Evolutionary conservation across 1,139 yeast species (phyloP), one percentile per base, ranked within the genome.

Genomic region (Magnusiomyces suaveolens): DNA sequence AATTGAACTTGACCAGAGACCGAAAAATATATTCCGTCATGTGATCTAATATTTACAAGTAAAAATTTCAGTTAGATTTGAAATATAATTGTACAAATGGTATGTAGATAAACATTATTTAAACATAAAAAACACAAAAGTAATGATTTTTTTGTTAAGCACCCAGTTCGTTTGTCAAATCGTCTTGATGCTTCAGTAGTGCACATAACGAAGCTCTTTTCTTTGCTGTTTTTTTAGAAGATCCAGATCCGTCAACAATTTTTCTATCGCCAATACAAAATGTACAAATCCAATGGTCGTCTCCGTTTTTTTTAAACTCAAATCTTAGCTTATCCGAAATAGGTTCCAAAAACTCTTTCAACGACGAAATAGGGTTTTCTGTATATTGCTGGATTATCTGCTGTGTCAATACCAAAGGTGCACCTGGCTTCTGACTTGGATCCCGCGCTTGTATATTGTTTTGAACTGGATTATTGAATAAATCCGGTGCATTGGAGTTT

Each of bases 151-250:
- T n/a, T n/a, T n/a, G n/a, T n/a, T n/a, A n/a, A n/a, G n/a, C n/a
- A n/a, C n/a, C n/a, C n/a, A n/a, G n/a, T n/a, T n/a, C n/a, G n/a
- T n/a, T n/a, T n/a, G n/a, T n/a, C 36, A 55, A 36, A 20, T 16
- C 23, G 1, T 25, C 21, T 41, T 51, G 32, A 32, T 46, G 46
- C 24, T 46, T n/a, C 20, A 54, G 20, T 32, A 55, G 24, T 1
- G 58, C 48, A 36, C 41, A 46, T 26, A 44, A 52, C 3, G 58
- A 51, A 14, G 56, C 56, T 4, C 56, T 46, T 36, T 55, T 55
- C 32, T 53, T 52, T 2, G 56, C 53, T 3, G 53, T 47, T n/a
- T 51, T 55, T 43, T 46, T 43, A 2, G 54, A 44, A 8, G 49
- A 44, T n/a, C 57, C 57, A 12, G 39, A 33, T 16, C 52, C 54